These are phyloP conservation scores for Carpinus fangiana DNA, from an alignment of 306 rosid genomes.

Conservation along the genomic window DNA sequence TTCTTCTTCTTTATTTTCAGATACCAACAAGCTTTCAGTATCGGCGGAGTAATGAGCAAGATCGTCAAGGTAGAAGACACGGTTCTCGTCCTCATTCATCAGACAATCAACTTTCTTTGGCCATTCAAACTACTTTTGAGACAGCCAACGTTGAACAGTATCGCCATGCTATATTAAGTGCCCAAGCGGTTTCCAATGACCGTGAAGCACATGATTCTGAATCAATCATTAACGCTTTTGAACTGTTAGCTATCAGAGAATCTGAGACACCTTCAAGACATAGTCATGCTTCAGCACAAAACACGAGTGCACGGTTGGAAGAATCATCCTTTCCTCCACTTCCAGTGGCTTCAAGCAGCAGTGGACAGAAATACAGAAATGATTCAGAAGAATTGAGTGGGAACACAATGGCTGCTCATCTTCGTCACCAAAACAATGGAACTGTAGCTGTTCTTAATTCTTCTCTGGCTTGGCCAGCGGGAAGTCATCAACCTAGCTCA, in stretches of 20 bases:
- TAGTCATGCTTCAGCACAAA: background rate
- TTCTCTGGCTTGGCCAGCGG: slow-evolving; percentile 4
- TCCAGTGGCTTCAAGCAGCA: slow-evolving; percentile 2
- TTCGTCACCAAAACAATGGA: background rate
- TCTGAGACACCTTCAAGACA: slow-evolving; percentile 9
- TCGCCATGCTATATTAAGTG: background rate
- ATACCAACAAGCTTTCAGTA: slow-evolving; percentile 9
- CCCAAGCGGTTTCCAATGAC: background rate
- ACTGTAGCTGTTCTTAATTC: background rate
- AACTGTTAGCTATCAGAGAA: slow-evolving; percentile 2
- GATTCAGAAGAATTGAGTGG: background rate
- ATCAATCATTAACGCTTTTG: background rate
- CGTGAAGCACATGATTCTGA: background rate
- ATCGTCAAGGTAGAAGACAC: background rate
- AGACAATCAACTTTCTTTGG: slow-evolving; percentile 1
- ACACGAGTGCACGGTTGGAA: background rate
- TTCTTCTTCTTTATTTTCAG: background rate
- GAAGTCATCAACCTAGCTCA: slow-evolving; percentile 11
- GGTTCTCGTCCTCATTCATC: background rate
- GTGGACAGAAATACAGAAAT: background rate
- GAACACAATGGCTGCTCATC: slow-evolving; percentile 1
- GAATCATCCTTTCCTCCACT: slow-evolving; percentile 22
- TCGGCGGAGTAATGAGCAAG: background rate
- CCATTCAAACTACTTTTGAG: background rate
- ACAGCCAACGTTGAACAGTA: background rate